phyloP scores from a whole-genome alignment of 2,329 filamentous ascomycete species.

The Elsinoe ampelina region DNA sequence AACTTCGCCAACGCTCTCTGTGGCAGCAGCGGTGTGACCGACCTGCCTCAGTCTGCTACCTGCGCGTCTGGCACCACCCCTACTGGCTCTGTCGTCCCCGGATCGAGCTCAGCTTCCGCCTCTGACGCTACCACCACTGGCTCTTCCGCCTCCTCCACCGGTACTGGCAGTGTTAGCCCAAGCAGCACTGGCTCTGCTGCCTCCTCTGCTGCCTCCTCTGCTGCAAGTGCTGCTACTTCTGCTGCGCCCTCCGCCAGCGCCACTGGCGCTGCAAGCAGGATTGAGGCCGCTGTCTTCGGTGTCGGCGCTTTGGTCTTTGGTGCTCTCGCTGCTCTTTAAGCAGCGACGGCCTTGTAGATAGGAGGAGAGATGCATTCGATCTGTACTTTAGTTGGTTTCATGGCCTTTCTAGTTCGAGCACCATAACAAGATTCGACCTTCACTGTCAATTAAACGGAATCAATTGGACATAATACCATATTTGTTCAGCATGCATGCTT shows the following conservation, averaged over 20 bases:
- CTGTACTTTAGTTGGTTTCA: too few species aligned
- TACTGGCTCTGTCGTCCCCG: not conserved
- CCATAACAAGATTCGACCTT: too few species aligned
- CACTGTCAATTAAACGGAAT: too few species aligned
- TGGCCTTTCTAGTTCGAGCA: too few species aligned
- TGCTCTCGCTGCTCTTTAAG: constrained; percentile 7
- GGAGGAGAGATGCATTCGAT: not conserved
- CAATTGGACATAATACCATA: too few species aligned
- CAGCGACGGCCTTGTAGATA: not conserved
- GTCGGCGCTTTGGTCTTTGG: constrained; percentile 10
- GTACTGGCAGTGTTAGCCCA: not conserved
- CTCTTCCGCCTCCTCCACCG: not conserved
- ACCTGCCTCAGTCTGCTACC: constrained; percentile 33
- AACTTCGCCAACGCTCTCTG: constrained; percentile 35
- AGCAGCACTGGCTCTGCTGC: not conserved
- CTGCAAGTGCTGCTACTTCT: not conserved
- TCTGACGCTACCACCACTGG: constrained; percentile 4
- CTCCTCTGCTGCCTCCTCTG: not conserved
- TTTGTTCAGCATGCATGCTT: too few species aligned
- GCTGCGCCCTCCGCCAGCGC: not conserved
- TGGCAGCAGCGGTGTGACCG: constrained; percentile 28
- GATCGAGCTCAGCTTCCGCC: not conserved
- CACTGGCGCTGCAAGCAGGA: constrained; percentile 6
- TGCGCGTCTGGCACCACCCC: constrained; percentile 19
- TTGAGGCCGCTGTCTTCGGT: constrained; percentile 10